Base-by-base conservation (phyloP, 2,329 filamentous ascomycete genomes). In the Apiospora rasikravindrae region DNA sequence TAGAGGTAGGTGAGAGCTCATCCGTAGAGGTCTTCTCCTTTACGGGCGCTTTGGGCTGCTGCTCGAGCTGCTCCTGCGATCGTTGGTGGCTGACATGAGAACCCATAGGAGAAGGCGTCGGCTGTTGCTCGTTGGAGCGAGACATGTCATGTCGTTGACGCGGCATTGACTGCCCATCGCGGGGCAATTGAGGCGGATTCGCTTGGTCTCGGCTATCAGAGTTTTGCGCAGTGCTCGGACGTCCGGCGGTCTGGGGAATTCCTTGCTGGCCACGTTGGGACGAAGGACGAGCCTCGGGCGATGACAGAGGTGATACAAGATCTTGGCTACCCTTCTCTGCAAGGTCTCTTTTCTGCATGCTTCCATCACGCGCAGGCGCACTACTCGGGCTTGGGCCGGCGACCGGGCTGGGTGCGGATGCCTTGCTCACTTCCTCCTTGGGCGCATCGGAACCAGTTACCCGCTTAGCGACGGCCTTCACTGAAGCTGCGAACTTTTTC, bases 401-500 rank as follows among this genome's bases (percentile, higher is more conserved):
- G 42, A 16, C 11, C 42, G 19, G 44, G 70, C 33, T n/a, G 69
- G 33, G 16, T 11, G 53, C 7, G 57, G 57, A 33, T n/a, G 33
- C 57, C 57, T 64, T 64, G 8, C n/a, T n/a, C 33, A 13, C 29
- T 64, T n/a, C 57, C 57, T 24, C 33, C 10, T 64, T 22, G 19
- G 53, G 29, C 5, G 53, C 29, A 29, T 22, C 29, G 29, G 44
- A 47, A 2, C 44, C 44, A 8, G 16, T 22, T 47, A 16, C 67
- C 16, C 26, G 44, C 26, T 37, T 47, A 16, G 67, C 67, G 8
- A 45, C 64, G 24, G 70, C 61, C 70, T 57, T 67, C 22, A 53
- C 49, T 24, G 64, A 53, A 19, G 44, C 47, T 45, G 51, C 51
- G n/a, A 71, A 19, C 40, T 44, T 69, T 67, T 69, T 71, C 67